Base-by-base conservation (phyloP, 257 asterid genomes). In the Oldenlandia corymbosa region DNA sequence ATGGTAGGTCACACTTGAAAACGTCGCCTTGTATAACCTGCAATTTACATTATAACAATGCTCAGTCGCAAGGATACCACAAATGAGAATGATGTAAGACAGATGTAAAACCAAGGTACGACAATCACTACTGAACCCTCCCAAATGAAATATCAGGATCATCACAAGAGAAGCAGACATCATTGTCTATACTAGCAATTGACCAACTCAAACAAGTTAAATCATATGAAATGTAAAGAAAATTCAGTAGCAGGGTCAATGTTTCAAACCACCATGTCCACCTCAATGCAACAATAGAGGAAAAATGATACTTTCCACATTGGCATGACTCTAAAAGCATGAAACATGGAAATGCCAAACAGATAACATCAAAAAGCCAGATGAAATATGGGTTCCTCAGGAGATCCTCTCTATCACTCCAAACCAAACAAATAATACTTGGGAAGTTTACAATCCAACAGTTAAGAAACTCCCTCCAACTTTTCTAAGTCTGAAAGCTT, bases 11-110 rank as follows among this genome's bases (percentile, higher is more conserved):
- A 70, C 95, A 85, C 75, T 87, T 93, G 66, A 93, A 79, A 23
- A 87, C 94, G 68, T 93, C 99, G 70, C 94, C 99, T 81, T 90
- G 90, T 60, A 93, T 90, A 67, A 93, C 88, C 95, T 88, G 81
- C 71, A 65, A 49, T 23, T 67, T 23, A 71, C 26, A 39, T 51
- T 21, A n/a, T 20, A 14, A 32, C 7, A 14, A 45, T 13, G 45
- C 42, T 57, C 12, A 30, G 67, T 6, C 24, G 54, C 37, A 10
- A 32, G 12, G 10, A 31, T 27, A 23, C 28, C 5, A 23, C 24
- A 2, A 63, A 11, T 23, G 43, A 31, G 20, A 11, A 26, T 34
- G 7, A 47, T 39, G 55, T 34, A 17, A n/a, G 39, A 17, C 13
- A 41, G 10, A 26, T 4, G 34, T 16, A 14, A 0, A 10, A 26